Conservation (phyloP, 2,329 filamentous ascomycete genomes). For the Mycocentrospora acerina region DNA sequence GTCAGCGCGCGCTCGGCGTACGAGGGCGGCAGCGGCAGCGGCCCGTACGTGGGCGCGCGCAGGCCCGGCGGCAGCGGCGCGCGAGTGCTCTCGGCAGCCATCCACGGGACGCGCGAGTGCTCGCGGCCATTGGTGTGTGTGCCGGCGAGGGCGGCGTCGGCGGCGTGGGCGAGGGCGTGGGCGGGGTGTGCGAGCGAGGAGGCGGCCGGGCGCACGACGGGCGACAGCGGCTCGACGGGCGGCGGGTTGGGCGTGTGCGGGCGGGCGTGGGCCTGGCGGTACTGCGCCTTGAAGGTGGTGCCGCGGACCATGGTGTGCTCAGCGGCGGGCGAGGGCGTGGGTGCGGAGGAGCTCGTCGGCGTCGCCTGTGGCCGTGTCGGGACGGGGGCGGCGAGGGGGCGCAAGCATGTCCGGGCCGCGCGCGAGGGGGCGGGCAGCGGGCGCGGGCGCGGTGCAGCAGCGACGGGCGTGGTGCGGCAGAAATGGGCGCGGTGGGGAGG, state of each 20-base stretch:
- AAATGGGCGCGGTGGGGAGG: constrained; percentile 7
- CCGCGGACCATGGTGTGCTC: constrained; percentile 29
- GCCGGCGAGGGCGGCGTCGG: constrained; percentile 25
- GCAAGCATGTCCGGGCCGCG: constrained; percentile 35
- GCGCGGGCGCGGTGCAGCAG: constrained; percentile 17
- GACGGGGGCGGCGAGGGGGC: constrained; percentile 24
- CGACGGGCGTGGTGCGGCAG: constrained; percentile 10
- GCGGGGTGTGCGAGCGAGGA: too few species aligned
- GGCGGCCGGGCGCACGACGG: constrained; percentile 23
- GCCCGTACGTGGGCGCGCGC: constrained; percentile 14
- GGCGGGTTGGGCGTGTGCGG: constrained; percentile 35
- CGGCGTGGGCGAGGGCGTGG: too few species aligned
- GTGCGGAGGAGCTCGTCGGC: constrained; percentile 15
- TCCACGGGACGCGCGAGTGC: not conserved
- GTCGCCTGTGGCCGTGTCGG: constrained; percentile 5
- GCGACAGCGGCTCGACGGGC: constrained; percentile 40
- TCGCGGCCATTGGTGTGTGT: constrained; percentile 13
- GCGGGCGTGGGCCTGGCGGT: constrained; percentile 32
- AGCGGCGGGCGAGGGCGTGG: constrained; percentile 11
- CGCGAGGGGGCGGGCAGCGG: constrained; percentile 18
- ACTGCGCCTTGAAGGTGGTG: constrained; percentile 38
- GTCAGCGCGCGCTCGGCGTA: constrained; percentile 24
- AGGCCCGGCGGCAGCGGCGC: constrained; percentile 12
- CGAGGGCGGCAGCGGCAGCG: constrained; percentile 22
- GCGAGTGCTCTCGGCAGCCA: constrained; percentile 5